Percentiles rank a stretch among this genome's conserved stretches.
Evolutionary conservation across 1,284 basidiomycete species (phyloP).

Genomic region (Pterula multifida): DNA sequence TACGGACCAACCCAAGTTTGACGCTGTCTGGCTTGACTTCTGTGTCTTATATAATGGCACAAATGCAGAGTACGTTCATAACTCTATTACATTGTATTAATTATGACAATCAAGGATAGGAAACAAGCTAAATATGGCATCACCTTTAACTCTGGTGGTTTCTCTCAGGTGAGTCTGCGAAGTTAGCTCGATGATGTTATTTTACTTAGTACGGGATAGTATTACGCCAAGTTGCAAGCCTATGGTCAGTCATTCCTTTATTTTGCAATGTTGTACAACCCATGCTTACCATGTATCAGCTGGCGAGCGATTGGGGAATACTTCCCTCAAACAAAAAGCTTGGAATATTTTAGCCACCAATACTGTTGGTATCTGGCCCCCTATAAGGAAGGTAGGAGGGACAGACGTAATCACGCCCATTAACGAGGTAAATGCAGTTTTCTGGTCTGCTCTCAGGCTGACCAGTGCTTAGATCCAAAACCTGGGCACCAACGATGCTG

Average conservation of each 20-base stretch:
- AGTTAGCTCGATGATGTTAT: neutral
- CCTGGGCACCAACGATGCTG: slow-evolving; percentile 27
- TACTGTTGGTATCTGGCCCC: slow-evolving; percentile 23
- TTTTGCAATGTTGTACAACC: too few species aligned
- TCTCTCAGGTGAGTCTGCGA: slow-evolving; percentile 17
- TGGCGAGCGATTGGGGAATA: slow-evolving; percentile 23
- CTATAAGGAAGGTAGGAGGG: slow-evolving; percentile 22
- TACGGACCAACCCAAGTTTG: slow-evolving; percentile 26
- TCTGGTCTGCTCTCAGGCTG: neutral
- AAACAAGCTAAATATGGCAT: slow-evolving; percentile 26
- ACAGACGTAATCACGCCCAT: slow-evolving; percentile 26
- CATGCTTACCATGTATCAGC: slow-evolving; percentile 8
- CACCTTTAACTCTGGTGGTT: slow-evolving; percentile 24
- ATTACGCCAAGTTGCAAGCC: slow-evolving; percentile 29
- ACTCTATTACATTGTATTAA: neutral
- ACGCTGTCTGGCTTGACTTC: slow-evolving; percentile 30
- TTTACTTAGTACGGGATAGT: slow-evolving; percentile 11
- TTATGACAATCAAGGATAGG: slow-evolving; percentile 10
- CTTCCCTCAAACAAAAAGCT: slow-evolving; percentile 23
- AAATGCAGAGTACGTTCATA: slow-evolving; percentile 24
- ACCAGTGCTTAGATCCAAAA: slow-evolving; percentile 20
- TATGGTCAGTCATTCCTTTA: slow-evolving; percentile 15
- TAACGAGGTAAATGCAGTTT: slow-evolving; percentile 28
- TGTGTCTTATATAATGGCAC: slow-evolving; percentile 26
- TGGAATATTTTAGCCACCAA: slow-evolving; percentile 23